Evolutionary conservation across 2,329 filamentous ascomycete genomes (phyloP), one percentile per base, ranked within the genome.

Genomic region (Colletotrichum musicola): DNA sequence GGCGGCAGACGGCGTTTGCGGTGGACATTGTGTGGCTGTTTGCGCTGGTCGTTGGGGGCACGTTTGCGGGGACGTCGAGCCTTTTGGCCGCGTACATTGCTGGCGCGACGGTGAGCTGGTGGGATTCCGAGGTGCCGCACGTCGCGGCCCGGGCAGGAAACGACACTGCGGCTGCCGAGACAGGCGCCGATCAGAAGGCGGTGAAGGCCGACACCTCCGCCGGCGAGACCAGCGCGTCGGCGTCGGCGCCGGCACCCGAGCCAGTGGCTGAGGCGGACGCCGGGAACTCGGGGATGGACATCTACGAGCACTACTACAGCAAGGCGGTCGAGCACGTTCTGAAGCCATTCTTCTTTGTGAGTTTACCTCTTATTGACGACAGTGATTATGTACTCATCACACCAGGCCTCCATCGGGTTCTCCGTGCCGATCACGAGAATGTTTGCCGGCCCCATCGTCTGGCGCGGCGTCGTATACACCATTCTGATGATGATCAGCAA

Each of bases 391-490:
- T 20, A 27, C 70, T 74, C 6, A 74, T 42, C 22, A 2, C 0
- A 1, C 2, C 0, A 85, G 83, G 83, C 86, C 1, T 88, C 86
- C 0, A 91, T 95, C 42, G 93, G 93, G 0, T 95, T 95, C 75
- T 90, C 92, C 0, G 92, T 96, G 1, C 93, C 93, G 0, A 90
- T 95, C 35, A 88, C 86, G 0, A 80, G 87, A 6, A 89, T 96
- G 83, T 95, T 94, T 73, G 76, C 77, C 0, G 87, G 87, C 0
- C 74, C 80, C 0, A 83, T 92, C 0, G 79, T 94, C 1, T 96
- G 92, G 93, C 87, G 89, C 12, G 93, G 93, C 0, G 70, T 94
- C 0, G 84, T 94, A 1, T 96, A 95, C 73, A 84, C 90, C 0
- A 71, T 90, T 0, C 79, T 96, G 4, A 96, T 96, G 93, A 75